Conservation (phyloP, 768 basidiomycete species). For the Boletellus emodensis region DNA sequence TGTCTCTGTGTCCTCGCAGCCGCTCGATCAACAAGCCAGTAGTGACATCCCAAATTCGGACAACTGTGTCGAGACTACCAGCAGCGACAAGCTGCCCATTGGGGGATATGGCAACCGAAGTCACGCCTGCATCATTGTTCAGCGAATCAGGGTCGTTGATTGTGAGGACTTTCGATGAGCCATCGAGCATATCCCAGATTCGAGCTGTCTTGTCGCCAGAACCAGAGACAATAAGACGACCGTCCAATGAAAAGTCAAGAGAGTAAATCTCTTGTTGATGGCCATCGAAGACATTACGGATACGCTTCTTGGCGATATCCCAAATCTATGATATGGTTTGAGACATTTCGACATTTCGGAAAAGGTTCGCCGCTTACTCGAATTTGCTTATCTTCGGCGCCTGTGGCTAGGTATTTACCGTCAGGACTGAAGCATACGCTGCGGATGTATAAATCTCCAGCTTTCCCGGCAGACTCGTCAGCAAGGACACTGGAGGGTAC, state of each 20-base stretch:
- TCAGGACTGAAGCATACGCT: slow-evolving; percentile 79
- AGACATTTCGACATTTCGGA: background rate
- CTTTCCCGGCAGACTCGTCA: slow-evolving; percentile 69
- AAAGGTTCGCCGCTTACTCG: slow-evolving; percentile 48
- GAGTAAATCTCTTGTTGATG: slow-evolving; percentile 94
- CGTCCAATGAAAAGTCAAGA: slow-evolving; percentile 86
- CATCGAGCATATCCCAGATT: slow-evolving; percentile 59
- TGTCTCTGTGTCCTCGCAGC: slow-evolving; percentile 75
- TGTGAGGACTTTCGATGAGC: slow-evolving; percentile 32
- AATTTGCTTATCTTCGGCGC: slow-evolving; percentile 90
- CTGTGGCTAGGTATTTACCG: slow-evolving; percentile 68
- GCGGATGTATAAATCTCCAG: slow-evolving; percentile 85
- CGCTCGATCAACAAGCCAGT: slow-evolving; percentile 67
- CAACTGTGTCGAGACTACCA: slow-evolving; percentile 70
- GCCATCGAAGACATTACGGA: slow-evolving; percentile 79
- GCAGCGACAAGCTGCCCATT: slow-evolving; percentile 64
- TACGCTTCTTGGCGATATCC: slow-evolving; percentile 80
- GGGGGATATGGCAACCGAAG: slow-evolving; percentile 75
- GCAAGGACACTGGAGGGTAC: slow-evolving; percentile 54
- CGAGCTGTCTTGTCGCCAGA: slow-evolving; percentile 74
- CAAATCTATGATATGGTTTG: slow-evolving; percentile 61
- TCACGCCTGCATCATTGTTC: slow-evolving; percentile 62
- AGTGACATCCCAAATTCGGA: slow-evolving; percentile 75
- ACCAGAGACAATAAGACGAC: slow-evolving; percentile 82
- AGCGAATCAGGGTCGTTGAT: slow-evolving; percentile 49